Percentiles rank a stretch among this genome's conserved stretches.
phyloP scores from a whole-genome alignment of 495 filamentous ascomycete genomes.

The Daldinia caldariorum region DNA sequence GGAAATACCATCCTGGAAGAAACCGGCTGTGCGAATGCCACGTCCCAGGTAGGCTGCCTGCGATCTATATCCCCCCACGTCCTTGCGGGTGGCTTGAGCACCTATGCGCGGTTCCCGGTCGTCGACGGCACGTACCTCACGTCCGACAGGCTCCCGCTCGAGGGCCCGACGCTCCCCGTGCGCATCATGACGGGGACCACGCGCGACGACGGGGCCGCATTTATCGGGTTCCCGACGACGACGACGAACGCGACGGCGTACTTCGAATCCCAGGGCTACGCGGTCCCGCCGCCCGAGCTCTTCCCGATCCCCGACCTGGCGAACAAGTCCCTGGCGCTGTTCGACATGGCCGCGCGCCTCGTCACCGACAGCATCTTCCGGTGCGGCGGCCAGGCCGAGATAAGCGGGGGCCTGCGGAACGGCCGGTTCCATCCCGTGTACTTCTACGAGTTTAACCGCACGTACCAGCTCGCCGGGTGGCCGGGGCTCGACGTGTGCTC shows the following conservation, averaged over 20 bases:
- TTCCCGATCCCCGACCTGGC: background rate
- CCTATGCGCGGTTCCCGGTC: background rate
- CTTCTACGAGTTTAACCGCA: slow-evolving; percentile 1
- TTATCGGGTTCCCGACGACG: slow-evolving; percentile 49
- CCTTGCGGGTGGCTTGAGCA: slow-evolving; percentile 29
- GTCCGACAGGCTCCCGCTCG: slow-evolving; percentile 38
- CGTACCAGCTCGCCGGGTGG: background rate
- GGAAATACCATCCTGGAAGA: slow-evolving; percentile 50
- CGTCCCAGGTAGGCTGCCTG: slow-evolving; percentile 60
- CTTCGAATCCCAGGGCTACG: background rate
- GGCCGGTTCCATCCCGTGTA: background rate
- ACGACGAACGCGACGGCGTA: background rate
- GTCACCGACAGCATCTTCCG: slow-evolving; percentile 1
- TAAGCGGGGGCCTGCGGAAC: background rate
- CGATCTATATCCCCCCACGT: slow-evolving; percentile 51
- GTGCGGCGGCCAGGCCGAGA: background rate
- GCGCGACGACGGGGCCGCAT: slow-evolving; percentile 61
- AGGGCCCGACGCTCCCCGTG: slow-evolving; percentile 46
- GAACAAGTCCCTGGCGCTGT: background rate
- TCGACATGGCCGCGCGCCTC: background rate
- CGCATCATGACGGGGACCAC: slow-evolving; percentile 59
- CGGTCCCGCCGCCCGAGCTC: background rate
- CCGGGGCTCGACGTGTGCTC: background rate
- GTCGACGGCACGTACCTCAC: background rate
- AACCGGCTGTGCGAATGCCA: slow-evolving; percentile 54